phyloP scores from a whole-genome alignment of 257 asterid species.

The Solanum clarkiae region DNA sequence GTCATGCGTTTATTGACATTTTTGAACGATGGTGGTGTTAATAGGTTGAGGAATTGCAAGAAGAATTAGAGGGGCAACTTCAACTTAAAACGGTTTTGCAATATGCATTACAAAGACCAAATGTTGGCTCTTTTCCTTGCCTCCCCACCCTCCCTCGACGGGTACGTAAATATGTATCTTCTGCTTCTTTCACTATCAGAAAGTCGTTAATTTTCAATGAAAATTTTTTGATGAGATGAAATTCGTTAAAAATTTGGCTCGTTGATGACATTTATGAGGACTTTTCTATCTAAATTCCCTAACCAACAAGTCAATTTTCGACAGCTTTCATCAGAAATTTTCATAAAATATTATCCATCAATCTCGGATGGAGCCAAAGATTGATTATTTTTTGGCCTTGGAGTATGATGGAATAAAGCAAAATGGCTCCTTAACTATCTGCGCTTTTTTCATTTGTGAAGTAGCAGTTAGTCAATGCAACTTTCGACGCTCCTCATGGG shows the following conservation, averaged over 20 bases:
- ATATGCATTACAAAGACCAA: slow-evolving; percentile 67
- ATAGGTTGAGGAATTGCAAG: slow-evolving; percentile 48
- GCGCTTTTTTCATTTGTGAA: no score
- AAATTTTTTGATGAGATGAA: background rate
- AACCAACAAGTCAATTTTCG: background rate
- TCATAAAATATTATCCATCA: accelerated
- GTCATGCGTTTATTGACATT: background rate
- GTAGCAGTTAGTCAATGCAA: no score
- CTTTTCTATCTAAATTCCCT: background rate
- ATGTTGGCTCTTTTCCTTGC: slow-evolving; percentile 38
- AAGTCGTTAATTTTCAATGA: background rate
- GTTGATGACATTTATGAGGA: background rate
- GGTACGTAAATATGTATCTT: slow-evolving; percentile 1
- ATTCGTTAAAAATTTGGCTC: background rate
- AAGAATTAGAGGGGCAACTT: slow-evolving; percentile 58
- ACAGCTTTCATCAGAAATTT: background rate
- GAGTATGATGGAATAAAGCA: no score
- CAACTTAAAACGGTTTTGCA: slow-evolving; percentile 56
- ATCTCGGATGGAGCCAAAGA: no score
- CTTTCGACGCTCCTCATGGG: no score
- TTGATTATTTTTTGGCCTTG: no score
- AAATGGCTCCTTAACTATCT: no score
- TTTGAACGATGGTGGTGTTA: background rate
- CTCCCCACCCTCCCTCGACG: slow-evolving; percentile 49
- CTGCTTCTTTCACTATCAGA: background rate